Base-by-base conservation (phyloP, 1,139 yeast species). In the Taphrina betulina region DNA sequence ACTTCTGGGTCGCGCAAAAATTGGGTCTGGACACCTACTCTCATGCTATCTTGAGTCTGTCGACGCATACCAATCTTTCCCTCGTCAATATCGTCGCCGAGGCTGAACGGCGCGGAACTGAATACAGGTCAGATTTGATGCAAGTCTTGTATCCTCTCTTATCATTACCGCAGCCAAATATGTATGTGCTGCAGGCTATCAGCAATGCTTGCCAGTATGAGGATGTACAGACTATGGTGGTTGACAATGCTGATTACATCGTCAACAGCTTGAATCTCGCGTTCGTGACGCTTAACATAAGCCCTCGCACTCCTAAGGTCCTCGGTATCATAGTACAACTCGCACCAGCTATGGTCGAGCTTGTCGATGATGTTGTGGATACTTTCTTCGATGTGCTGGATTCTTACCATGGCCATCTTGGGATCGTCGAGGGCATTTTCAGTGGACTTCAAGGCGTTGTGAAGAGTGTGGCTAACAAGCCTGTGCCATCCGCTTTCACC, bases 311-410 rank as follows among this genome's bases (percentile, higher is more conserved):
- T 0, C 81, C 95, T 0, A 80, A 82, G 0, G 80, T 88, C 1
- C 71, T 89, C 28, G 74, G 83, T 54, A 81, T 87, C 4, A 70
- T 89, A 36, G 74, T 86, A 19, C 79, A 76, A 62, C 73, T 89
- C 29, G 83, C 90, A 0, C 96, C 96, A 0, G 71, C 78, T 10
- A 72, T 88, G 24, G 72, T 89, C 5, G 79, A 80, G 42, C 87
- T 80, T 58, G 74, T 90, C 57, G 79, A 75, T 55, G 97, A 90
- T 68, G 74, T 90, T 0, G 72, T 90, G 5, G 78, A 81, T 34
- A 81, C 89, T 10, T 77, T 88, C 63, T 87, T 92, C 68, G 80
- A 82, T 8, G 71, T 89, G 31, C 74, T 92, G 50, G 97, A 92
- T 68, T 75, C 82, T 41, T 90, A 83, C 64, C 95, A 90, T 70